A percentile compares a stretch with the other conserved stretches of the same genome.
Conservation (phyloP, 2,329 filamentous ascomycete genomes). For the Madurella fahalii region DNA sequence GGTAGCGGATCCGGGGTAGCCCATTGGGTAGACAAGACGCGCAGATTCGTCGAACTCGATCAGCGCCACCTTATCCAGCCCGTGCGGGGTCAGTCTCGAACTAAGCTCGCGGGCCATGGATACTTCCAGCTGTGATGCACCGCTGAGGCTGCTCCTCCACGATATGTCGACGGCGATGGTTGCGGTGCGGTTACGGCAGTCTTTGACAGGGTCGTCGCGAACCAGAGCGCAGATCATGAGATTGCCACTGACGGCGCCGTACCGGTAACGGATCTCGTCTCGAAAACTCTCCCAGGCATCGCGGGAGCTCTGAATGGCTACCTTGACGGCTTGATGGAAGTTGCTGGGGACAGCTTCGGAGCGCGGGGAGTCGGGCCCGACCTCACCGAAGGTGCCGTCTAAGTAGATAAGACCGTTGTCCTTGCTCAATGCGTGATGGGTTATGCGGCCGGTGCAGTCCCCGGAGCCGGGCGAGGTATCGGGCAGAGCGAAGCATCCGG, state of each 20-base stretch:
- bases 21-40: conserved; percentile 14
- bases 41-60: conserved; percentile 9
- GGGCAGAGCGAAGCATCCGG: conserved; percentile 23
- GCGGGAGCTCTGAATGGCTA: conserved; percentile 19
- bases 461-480: conserved; percentile 18
- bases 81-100: conserved; percentile 5
- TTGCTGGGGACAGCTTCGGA: conserved; percentile 14
- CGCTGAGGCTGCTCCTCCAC: neutral
- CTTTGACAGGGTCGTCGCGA: conserved; percentile 21
- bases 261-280: conserved; percentile 14
- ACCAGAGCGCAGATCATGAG: conserved; percentile 24
- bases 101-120: conserved; percentile 10
- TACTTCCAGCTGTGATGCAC: conserved; percentile 4
- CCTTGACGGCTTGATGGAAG: conserved; percentile 19
- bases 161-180: conserved; percentile 19
- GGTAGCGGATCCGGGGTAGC: conserved; percentile 3
- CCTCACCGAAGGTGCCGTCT: conserved; percentile 20
- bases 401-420: conserved; percentile 23
- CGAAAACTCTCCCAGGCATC: conserved; percentile 16
- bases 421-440: conserved; percentile 22
- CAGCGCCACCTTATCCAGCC: conserved; percentile 14
- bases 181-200: conserved; percentile 18
- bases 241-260: conserved; percentile 17
- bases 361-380: conserved; percentile 15
- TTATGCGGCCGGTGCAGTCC: conserved; percentile 21